Base-by-base conservation (phyloP, 192 early-diverging fungal species). In the Podila epicladia region DNA sequence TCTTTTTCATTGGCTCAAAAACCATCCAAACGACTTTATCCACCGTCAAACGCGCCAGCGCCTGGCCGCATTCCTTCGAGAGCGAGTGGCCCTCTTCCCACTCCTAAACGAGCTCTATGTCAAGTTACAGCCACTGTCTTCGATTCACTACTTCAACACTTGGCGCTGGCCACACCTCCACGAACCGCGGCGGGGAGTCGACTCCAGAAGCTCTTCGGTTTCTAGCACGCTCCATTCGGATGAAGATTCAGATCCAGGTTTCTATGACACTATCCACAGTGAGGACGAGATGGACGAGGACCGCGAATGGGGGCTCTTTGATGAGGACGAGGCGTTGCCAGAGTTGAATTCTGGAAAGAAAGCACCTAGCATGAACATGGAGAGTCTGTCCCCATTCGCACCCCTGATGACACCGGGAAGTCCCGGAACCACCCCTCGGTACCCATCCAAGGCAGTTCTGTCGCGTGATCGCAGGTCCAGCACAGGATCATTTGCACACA, bases 11-110 rank as follows among this genome's bases (percentile, higher is more conserved):
- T 72, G 67, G 69, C 69, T 84, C 28, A 84, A 59, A 49, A 62
- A 82, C 50, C 67, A 84, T 65, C 83, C 83, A n/a, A 71, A 84
- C 24, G 83, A 84, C 32, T 37, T 84, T 19, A 73, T 80, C 29
- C 83, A 84, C 58, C 76, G 70, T 2, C 83, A 84, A 24, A 84
- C 83, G 3, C 62, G 77, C 9, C 69, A 79, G 32, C 53, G 69
- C 19, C 31, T 84, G 20, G 64, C 70, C 19, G 63, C 58, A 15
- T 66, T 84, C 59, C 66, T 75, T 17, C 38, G 62, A 38, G 65
- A 75, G 33, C 69, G 78, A 50, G 59, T 69, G 13, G 51, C 67
- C 2, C 58, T 73, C 58, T 73, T 76, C 70, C 67, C 83, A 58
- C 65, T 59, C 22, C 37, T 80, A 48, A 72, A 26, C 57, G 66